Percentiles rank a stretch among this genome's conserved stretches.
Conservation (phyloP, 176 grass and related monocot genomes). For the Cymbopogon citratus region DNA sequence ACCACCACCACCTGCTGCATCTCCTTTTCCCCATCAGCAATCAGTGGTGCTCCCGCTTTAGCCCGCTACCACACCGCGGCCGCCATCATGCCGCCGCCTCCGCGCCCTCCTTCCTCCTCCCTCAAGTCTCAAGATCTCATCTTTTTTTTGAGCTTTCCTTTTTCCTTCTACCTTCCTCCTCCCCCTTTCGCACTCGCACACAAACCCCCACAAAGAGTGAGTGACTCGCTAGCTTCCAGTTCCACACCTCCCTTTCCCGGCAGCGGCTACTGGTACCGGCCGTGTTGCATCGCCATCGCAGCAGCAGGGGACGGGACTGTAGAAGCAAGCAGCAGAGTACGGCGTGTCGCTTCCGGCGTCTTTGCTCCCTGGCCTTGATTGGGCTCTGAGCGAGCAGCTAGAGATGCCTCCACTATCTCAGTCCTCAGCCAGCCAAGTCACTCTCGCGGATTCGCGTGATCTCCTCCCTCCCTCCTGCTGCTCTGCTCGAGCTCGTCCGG, state of each 20-base stretch:
- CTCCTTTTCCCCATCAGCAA: slow-evolving; percentile 24
- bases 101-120: not conserved
- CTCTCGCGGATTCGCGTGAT: not conserved
- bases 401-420: slow-evolving; percentile 1
- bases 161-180: not conserved
- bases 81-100: slow-evolving; percentile 17
- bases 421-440: not conserved
- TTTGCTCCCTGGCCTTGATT: not conserved
- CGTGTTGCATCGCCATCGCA: not conserved
- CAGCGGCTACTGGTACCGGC: not conserved
- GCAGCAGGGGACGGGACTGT: not conserved
- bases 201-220: no score
- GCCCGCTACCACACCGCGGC: slow-evolving; percentile 19
- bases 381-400: not conserved
- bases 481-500: no score
- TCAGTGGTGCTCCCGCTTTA: slow-evolving; percentile 35
- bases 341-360: slow-evolving; percentile 30
- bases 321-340: not conserved
- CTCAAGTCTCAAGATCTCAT: not conserved
- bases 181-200: not conserved
- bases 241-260: no score
- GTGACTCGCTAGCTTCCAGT: no score
- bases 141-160: not conserved
- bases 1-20: not conserved
- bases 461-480: no score